phyloP scores from a whole-genome alignment of 176 grass and related monocot genomes.

The Oryza glaberrima region DNA sequence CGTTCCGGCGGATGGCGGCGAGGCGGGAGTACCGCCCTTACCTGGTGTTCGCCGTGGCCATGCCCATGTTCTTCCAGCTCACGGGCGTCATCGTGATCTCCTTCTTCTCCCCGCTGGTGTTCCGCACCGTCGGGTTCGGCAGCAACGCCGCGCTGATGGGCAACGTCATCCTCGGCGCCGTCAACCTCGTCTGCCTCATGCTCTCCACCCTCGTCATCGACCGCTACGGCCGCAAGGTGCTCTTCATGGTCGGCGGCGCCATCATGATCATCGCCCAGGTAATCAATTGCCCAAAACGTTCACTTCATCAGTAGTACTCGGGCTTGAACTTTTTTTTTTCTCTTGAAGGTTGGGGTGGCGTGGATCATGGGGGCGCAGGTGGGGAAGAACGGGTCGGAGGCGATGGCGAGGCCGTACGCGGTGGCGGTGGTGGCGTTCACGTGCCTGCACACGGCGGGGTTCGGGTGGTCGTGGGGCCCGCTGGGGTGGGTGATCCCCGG shows the following conservation, averaged over 20 bases:
- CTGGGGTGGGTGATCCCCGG: slow-evolving; percentile 64
- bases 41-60: slow-evolving; percentile 66
- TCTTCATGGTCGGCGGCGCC: slow-evolving; percentile 57
- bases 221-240: slow-evolving; percentile 49
- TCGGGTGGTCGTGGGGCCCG: slow-evolving; percentile 74
- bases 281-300: not conserved
- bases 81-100: slow-evolving; percentile 59
- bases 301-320: no score
- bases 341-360: slow-evolving; percentile 37
- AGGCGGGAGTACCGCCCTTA: slow-evolving; percentile 63
- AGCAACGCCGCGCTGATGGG: not conserved
- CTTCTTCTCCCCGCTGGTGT: slow-evolving; percentile 56
- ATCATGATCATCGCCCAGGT: slow-evolving; percentile 46
- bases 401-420: slow-evolving; percentile 47
- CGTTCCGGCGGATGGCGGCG: slow-evolving; percentile 52
- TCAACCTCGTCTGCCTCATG: slow-evolving; percentile 4
- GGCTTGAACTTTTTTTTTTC: not conserved
- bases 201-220: slow-evolving; percentile 52
- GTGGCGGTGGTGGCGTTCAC: slow-evolving; percentile 55
- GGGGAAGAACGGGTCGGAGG: slow-evolving; percentile 4
- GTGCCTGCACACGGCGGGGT: slow-evolving; percentile 56
- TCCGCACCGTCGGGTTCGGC: not conserved
- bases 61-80: slow-evolving; percentile 80
- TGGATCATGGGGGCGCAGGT: slow-evolving; percentile 57
- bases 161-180: slow-evolving; percentile 43